Evolutionary conservation across 2,329 filamentous ascomycete species (phyloP), one percentile per base, ranked within the genome.

Genomic region (Xylariales sp.): DNA sequence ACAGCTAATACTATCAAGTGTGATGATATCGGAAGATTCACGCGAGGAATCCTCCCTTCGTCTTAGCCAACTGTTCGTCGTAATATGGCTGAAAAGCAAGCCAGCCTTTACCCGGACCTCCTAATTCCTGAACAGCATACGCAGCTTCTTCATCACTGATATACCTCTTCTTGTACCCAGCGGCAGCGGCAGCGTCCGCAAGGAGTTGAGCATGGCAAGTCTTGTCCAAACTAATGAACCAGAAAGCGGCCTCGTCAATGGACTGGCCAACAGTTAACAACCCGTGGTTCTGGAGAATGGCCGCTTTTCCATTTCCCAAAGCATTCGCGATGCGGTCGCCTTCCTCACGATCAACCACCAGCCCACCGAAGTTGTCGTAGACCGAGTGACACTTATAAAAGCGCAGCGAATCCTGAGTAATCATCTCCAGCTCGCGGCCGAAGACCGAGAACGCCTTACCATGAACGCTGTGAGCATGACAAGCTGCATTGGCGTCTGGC

Each of bases 231-330:
- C 78, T 62, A 1, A 73, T 72, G 56, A 82, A 82, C 42, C 82
- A 61, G 54, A 78, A 84, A 1, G 78, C 78, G 1, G 80, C 80
- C 56, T 84, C 80, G 48, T 84, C 80, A 3, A 84, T 78, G 1
- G 77, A 83, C 2, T 54, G 53, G 2, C 80, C 80, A 0, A 80
- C 78, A 0, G 78, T 83, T 36, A 84, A 56, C 9, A 84, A 59
- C 0, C 80, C 80, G 54, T 84, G 80, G 50, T 84, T 85, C 44
- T 76, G 64, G 20, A 84, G 60, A 20, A 84, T 78, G 51, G 75
- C 64, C 3, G 68, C 76, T 52, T 65, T 79, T 22, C 70, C 71
- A 0, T 65, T 56, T 0, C 80, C 80, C 1, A 84, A 60, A 0
- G 78, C 73, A 10, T 62, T 62, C 0, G 78, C 77, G 40, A 84